These are phyloP conservation scores for Iris macrosiphon DNA, from an alignment of 106 monocot genomes.

Conservation along the genomic window DNA sequence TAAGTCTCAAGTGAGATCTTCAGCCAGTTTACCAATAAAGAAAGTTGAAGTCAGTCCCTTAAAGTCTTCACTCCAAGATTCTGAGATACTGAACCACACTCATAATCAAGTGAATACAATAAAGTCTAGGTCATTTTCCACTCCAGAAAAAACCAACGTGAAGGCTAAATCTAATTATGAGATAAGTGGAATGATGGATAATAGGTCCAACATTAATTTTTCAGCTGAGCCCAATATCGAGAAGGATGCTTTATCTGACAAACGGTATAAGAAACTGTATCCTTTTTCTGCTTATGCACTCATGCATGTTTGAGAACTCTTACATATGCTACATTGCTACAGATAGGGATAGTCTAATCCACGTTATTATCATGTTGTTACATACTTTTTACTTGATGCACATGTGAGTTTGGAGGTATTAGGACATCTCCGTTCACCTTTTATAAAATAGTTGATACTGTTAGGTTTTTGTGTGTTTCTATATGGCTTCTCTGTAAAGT, in stretches of 20 bases:
- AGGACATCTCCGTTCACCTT: no score
- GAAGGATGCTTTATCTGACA: slow-evolving; percentile 20
- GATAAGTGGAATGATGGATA: slow-evolving; percentile 13
- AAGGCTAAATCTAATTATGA: slow-evolving; percentile 18
- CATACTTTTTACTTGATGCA: no score
- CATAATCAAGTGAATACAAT: slow-evolving; percentile 7
- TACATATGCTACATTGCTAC: background rate
- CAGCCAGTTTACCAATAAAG: slow-evolving; percentile 12
- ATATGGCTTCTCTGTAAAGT: no score
- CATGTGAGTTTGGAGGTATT: no score
- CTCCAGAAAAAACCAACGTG: slow-evolving; percentile 31
- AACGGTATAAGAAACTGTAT: slow-evolving; percentile 27
- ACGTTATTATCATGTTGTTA: no score
- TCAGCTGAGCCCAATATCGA: slow-evolving; percentile 34
- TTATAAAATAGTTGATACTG: no score
- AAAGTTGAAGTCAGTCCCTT: slow-evolving; percentile 21
- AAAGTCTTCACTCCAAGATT: slow-evolving; percentile 20
- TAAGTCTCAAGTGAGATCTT: slow-evolving; percentile 18
- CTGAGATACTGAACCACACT: slow-evolving; percentile 6
- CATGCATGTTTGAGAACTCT: background rate
- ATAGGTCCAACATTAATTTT: slow-evolving; percentile 37
- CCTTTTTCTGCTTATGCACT: background rate
- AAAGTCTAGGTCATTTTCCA: slow-evolving; percentile 23
- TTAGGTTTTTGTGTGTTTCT: no score
- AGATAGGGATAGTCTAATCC: no score